phyloP scores from a whole-genome alignment of 2,329 filamentous ascomycete species.

The Aspergillus sp. region DNA sequence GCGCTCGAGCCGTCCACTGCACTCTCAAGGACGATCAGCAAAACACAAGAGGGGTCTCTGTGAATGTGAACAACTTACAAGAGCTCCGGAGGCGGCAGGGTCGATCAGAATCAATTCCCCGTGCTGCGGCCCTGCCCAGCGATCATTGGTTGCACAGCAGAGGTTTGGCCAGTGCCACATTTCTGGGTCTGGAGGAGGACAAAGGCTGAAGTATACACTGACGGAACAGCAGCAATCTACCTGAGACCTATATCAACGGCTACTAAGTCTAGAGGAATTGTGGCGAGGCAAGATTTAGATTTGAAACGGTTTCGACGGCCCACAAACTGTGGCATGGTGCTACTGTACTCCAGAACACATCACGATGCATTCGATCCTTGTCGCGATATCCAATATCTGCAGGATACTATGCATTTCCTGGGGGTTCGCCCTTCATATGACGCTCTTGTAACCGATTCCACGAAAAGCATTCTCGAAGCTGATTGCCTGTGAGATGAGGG shows the following conservation, averaged over 20 bases:
- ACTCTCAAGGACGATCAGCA: constrained; percentile 18
- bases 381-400: constrained; percentile 11
- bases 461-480: constrained; percentile 3
- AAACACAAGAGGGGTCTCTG: constrained; percentile 2
- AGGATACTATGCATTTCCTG: not conserved
- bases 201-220: constrained; percentile 4
- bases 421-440: constrained; percentile 12
- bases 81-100: constrained; percentile 5
- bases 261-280: not conserved
- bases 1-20: constrained; percentile 12
- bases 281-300: constrained; percentile 13
- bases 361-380: constrained; percentile 14
- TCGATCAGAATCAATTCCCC: constrained; percentile 22
- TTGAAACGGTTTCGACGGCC: constrained; percentile 25
- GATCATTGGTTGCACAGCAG: constrained; percentile 12
- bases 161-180: constrained; percentile 15
- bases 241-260: constrained; percentile 12
- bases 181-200: not conserved
- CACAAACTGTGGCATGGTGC: constrained; percentile 25
- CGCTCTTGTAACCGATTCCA: constrained; percentile 5
- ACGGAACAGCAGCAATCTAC: constrained; percentile 6
- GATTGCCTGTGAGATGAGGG: constrained; percentile 3
- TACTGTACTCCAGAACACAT: constrained; percentile 12
- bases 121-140: not conserved
- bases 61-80: constrained; percentile 10